phyloP scores from a whole-genome alignment of 2,329 filamentous ascomycete species.

The Diplodia scrobiculata region DNA sequence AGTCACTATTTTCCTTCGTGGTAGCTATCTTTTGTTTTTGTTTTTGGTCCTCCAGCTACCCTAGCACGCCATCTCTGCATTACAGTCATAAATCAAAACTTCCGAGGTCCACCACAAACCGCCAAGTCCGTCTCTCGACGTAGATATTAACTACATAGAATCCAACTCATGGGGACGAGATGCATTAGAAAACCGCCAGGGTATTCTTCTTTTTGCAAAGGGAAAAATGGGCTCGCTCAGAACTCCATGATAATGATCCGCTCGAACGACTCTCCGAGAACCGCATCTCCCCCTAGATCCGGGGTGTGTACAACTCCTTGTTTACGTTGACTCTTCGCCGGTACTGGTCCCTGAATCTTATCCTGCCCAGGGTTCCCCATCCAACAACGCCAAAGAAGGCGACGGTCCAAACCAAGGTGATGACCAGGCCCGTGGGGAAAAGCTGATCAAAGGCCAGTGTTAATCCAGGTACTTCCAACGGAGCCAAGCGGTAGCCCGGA shows the following conservation, averaged over 20 bases:
- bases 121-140: not conserved
- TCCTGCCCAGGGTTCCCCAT: conserved; percentile 66
- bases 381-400: conserved; percentile 60
- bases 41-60: not conserved
- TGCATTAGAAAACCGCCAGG: conserved; percentile 11
- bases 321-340: conserved; percentile 54
- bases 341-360: conserved; percentile 67
- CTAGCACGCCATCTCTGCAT: conserved; percentile 7
- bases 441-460: conserved; percentile 45
- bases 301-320: conserved; percentile 12
- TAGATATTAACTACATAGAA: not conserved
- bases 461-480: conserved; percentile 17
- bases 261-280: not conserved
- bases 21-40: not conserved
- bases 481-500: conserved; percentile 66
- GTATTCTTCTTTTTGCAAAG: conserved; percentile 13
- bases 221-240: not conserved
- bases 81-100: conserved; percentile 3
- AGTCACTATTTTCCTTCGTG: not conserved
- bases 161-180: not conserved
- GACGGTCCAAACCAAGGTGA: conserved; percentile 64
- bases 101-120: not conserved
- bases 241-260: conserved; percentile 4
- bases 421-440: conserved; percentile 69
- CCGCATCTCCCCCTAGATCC: not conserved